phyloP scores from a whole-genome alignment of 768 basidiomycete species.

The Infundibulicybe gibba region DNA sequence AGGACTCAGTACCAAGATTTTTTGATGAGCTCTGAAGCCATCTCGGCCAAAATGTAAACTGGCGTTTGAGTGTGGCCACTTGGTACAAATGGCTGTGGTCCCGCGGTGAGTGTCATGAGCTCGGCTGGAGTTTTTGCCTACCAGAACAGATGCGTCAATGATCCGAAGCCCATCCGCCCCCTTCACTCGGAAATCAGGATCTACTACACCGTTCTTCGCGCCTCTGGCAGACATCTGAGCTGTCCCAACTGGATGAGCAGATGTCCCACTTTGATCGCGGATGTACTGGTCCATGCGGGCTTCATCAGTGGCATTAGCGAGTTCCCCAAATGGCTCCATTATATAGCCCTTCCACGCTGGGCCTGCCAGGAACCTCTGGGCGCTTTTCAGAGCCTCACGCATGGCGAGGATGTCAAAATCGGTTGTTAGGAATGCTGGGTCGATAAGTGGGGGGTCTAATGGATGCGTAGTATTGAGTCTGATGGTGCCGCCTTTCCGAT shows the following conservation, averaged over 20 bases:
- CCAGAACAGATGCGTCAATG: constrained; percentile 22
- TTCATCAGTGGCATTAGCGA: constrained; percentile 7
- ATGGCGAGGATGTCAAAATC: constrained; percentile 18
- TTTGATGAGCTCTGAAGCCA: constrained; percentile 9
- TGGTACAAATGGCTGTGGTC: constrained; percentile 9
- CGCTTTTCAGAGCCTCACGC: constrained; percentile 18
- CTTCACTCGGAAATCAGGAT: constrained; percentile 24
- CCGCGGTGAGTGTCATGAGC: neutral
- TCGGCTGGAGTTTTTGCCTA: constrained; percentile 7
- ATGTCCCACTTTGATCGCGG: constrained; percentile 1
- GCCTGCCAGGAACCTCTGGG: constrained; percentile 15
- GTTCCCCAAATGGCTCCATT: constrained; percentile 5
- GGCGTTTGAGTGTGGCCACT: constrained; percentile 8
- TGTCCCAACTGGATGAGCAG: constrained; percentile 16
- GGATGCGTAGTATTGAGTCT: neutral
- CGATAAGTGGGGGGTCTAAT: constrained; percentile 29
- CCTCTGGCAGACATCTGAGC: constrained; percentile 16
- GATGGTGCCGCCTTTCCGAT: neutral
- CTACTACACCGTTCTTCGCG: constrained; percentile 19
- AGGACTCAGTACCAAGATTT: neutral
- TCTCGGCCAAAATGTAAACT: constrained; percentile 8
- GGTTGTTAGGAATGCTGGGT: constrained; percentile 35
- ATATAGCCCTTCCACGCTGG: constrained; percentile 23
- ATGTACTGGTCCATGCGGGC: constrained; percentile 10
- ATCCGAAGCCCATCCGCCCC: constrained; percentile 19